These are phyloP conservation scores for Wickerhamiella parazyma DNA, from an alignment of 805 yeast species.

Conservation along the genomic window DNA sequence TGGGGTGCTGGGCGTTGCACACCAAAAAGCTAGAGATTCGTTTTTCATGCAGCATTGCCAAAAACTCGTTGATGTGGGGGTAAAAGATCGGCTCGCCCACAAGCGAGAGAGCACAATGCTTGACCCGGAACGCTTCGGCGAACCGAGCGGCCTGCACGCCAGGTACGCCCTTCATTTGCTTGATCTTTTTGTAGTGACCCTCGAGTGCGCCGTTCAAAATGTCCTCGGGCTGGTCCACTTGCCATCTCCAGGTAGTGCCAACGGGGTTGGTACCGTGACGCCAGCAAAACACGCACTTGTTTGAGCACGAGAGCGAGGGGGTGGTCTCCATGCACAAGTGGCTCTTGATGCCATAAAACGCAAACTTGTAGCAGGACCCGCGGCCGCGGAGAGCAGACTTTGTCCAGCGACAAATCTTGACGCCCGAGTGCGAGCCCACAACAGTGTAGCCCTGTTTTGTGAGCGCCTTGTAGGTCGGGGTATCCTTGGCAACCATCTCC, in stretches of 20 bases:
- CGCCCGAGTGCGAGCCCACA: constrained; percentile 91
- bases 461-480: constrained; percentile 76
- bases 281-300: constrained; percentile 95
- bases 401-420: constrained; percentile 91
- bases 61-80: constrained; percentile 78
- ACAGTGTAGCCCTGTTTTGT: constrained; percentile 90
- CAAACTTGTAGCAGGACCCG: constrained; percentile 87
- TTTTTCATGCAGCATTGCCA: constrained; percentile 63
- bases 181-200: constrained; percentile 84
- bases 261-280: constrained; percentile 96
- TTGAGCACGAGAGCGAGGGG: constrained; percentile 85
- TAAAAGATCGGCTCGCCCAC: constrained; percentile 94
- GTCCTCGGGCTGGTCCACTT: constrained; percentile 75
- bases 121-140: constrained; percentile 77
- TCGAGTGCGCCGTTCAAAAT: constrained; percentile 72
- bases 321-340: constrained; percentile 95
- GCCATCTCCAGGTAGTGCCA: constrained; percentile 95
- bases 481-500: constrained; percentile 78
- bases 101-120: constrained; percentile 81
- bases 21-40: constrained; percentile 79
- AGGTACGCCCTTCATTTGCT: constrained; percentile 91
- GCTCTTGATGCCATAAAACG: constrained; percentile 79
- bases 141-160: constrained; percentile 84
- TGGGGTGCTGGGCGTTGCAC: constrained; percentile 94
- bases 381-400: constrained; percentile 87